phyloP scores from a whole-genome alignment of 1,139 yeast species.

The Diutina rugosa region DNA sequence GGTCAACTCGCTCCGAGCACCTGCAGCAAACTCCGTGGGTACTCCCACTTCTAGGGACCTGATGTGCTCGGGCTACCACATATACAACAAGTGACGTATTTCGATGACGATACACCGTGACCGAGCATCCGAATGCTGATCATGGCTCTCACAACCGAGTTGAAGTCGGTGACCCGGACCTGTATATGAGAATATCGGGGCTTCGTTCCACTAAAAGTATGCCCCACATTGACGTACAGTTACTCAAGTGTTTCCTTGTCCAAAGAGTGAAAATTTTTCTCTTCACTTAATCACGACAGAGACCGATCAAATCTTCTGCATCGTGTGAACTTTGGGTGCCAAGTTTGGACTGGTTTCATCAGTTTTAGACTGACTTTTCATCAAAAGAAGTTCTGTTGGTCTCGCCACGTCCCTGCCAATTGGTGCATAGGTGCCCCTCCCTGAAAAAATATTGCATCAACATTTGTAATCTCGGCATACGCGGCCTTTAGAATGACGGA shows the following conservation, averaged over 20 bases:
- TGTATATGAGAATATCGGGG: neutral
- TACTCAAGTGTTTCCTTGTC: neutral
- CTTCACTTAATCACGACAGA: neutral
- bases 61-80: neutral
- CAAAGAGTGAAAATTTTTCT: neutral
- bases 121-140: neutral
- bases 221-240: constrained; percentile 1
- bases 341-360: neutral
- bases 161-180: neutral
- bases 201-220: neutral
- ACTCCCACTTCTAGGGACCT: neutral
- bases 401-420: neutral
- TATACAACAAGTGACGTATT: neutral
- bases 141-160: neutral
- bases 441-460: neutral
- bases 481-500: neutral
- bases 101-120: neutral
- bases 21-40: neutral
- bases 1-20: neutral
- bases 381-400: neutral
- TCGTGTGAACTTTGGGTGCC: neutral
- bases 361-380: neutral
- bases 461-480: neutral
- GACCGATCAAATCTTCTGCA: neutral
- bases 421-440: neutral